A percentile compares a stretch with the other conserved stretches of the same genome.
Conservation (phyloP, 1,139 yeast genomes). For the Meyerozyma guilliermondii region DNA sequence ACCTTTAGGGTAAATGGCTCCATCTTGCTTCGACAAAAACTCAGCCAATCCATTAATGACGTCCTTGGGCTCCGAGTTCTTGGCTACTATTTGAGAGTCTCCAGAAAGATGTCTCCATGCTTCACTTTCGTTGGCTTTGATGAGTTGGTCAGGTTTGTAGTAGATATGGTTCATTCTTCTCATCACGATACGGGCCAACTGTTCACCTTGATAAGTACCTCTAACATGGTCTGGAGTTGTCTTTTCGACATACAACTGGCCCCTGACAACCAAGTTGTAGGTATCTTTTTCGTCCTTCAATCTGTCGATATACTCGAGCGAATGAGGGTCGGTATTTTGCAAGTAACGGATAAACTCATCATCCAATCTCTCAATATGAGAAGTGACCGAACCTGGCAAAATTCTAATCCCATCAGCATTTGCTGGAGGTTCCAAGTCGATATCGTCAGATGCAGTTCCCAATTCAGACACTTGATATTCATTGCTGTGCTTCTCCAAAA, state of each 20-base stretch:
- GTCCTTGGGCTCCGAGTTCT: slow-evolving; percentile 62
- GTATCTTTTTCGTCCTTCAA: slow-evolving; percentile 80
- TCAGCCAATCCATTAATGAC: slow-evolving; percentile 85
- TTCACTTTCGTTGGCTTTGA: slow-evolving; percentile 59
- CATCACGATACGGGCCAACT: slow-evolving; percentile 69
- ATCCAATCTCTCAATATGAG: slow-evolving; percentile 88
- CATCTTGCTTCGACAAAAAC: slow-evolving; percentile 62
- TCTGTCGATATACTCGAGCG: slow-evolving; percentile 88
- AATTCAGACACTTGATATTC: slow-evolving; percentile 72
- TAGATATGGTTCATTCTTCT: slow-evolving; percentile 91
- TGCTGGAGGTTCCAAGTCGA: slow-evolving; percentile 71
- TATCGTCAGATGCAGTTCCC: slow-evolving; percentile 73
- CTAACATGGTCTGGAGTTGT: slow-evolving; percentile 45
- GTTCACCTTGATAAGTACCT: slow-evolving; percentile 42
- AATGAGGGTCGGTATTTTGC: slow-evolving; percentile 89
- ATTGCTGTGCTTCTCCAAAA: slow-evolving; percentile 58
- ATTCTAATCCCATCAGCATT: slow-evolving; percentile 62
- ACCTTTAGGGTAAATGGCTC: slow-evolving; percentile 68
- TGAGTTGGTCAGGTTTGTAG: slow-evolving; percentile 81
- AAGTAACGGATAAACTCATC: slow-evolving; percentile 89
- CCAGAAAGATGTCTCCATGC: slow-evolving; percentile 58
- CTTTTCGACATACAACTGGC: slow-evolving; percentile 79
- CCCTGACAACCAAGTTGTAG: slow-evolving; percentile 73
- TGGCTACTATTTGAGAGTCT: slow-evolving; percentile 31
- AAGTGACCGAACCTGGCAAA: slow-evolving; percentile 78